These are phyloP conservation scores for Stramenopiles sp. DNA, from an alignment of 352 stramenopile genomes.

Conservation along the genomic window DNA sequence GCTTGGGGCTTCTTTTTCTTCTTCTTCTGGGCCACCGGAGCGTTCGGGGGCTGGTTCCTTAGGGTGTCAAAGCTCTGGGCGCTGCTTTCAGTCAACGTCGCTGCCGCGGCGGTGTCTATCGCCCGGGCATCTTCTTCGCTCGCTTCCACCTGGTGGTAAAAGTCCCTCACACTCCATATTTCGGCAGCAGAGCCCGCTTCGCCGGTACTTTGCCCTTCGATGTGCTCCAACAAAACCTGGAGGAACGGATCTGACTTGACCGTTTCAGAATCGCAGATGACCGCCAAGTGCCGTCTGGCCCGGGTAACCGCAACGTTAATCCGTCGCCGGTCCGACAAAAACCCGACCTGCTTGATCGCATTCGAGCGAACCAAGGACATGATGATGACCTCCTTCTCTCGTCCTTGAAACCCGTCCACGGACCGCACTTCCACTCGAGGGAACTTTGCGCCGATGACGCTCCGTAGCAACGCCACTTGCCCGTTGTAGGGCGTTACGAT, in stretches of 20 bases:
- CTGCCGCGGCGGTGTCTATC: too few species aligned
- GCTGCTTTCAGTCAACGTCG: too few species aligned
- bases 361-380: constrained; percentile 81
- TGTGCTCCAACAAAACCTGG: constrained; percentile 48
- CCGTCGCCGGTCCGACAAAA: constrained; percentile 47
- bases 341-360: constrained; percentile 49
- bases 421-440: constrained; percentile 77
- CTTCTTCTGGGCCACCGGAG: too few species aligned
- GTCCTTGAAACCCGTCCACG: constrained; percentile 91
- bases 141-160: too few species aligned
- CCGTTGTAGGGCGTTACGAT: constrained; percentile 97
- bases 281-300: constrained; percentile 60
- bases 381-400: constrained; percentile 96
- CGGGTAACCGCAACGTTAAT: constrained; percentile 70
- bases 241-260: constrained; percentile 72
- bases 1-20: too few species aligned
- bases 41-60: too few species aligned
- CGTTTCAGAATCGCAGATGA: constrained; percentile 83
- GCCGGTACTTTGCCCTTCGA: too few species aligned
- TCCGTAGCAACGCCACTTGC: constrained; percentile 49
- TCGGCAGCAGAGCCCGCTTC: too few species aligned
- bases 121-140: too few species aligned
- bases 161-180: too few species aligned
- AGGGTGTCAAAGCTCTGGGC: too few species aligned
- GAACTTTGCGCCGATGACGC: constrained; percentile 49